Percentiles rank a stretch among this genome's conserved stretches.
Conservation (phyloP, 805 yeast genomes). For the Candida krabiensis region DNA sequence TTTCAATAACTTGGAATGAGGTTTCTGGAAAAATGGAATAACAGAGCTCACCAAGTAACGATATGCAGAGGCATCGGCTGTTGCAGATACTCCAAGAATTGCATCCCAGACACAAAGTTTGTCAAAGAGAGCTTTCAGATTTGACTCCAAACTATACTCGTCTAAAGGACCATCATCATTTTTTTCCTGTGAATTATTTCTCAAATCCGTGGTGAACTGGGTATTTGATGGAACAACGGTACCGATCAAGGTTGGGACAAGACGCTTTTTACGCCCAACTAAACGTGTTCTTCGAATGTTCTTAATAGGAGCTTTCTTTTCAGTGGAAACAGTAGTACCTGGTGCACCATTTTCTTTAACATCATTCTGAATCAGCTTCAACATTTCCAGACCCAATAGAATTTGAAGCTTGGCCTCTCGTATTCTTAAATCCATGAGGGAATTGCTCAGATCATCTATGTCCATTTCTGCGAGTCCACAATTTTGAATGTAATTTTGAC, state of each 20-base stretch:
- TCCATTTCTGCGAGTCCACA: slow-evolving; percentile 6
- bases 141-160: slow-evolving; percentile 7
- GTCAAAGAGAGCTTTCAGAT: slow-evolving; percentile 27
- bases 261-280: slow-evolving; percentile 32
- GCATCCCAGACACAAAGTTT: slow-evolving; percentile 35
- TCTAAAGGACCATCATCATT: background rate
- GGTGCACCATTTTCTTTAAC: background rate
- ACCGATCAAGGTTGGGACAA: slow-evolving; percentile 35
- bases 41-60: slow-evolving; percentile 27
- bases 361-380: slow-evolving; percentile 17
- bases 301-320: slow-evolving; percentile 1
- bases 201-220: slow-evolving; percentile 30
- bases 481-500: slow-evolving; percentile 5
- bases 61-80: slow-evolving; percentile 28
- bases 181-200: slow-evolving; percentile 4
- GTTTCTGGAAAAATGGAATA: slow-evolving; percentile 31
- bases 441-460: slow-evolving; percentile 4
- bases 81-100: slow-evolving; percentile 24
- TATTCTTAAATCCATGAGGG: slow-evolving; percentile 17
- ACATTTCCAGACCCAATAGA: slow-evolving; percentile 26
- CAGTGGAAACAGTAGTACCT: slow-evolving; percentile 1
- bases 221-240: slow-evolving; percentile 24
- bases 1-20: slow-evolving; percentile 25
- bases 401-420: slow-evolving; percentile 33
- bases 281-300: slow-evolving; percentile 7